Conservation (phyloP, 1,139 yeast genomes). For the Zygoascus hellenicus region DNA sequence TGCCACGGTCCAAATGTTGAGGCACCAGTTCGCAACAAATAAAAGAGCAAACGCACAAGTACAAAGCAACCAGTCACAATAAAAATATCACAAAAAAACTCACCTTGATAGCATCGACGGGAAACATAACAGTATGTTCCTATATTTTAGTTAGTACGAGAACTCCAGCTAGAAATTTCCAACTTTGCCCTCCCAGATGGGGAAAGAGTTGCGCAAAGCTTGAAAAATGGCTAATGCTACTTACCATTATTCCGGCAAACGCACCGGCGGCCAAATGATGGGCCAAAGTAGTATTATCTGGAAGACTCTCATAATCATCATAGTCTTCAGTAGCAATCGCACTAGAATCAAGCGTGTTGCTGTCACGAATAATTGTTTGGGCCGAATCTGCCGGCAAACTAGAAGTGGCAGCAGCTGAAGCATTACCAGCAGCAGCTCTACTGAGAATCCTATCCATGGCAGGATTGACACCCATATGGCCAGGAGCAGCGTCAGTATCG, state of each 20-base stretch:
- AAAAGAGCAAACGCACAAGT: too few species aligned
- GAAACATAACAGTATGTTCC: constrained; percentile 95
- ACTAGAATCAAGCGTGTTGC: background rate
- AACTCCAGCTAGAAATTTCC: background rate
- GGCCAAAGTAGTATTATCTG: constrained; percentile 74
- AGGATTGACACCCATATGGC: background rate
- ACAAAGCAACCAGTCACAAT: background rate
- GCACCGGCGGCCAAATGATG: constrained; percentile 93
- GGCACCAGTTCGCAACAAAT: background rate
- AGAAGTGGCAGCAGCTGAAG: background rate
- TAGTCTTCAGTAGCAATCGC: constrained; percentile 21
- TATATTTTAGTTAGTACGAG: constrained; percentile 1
- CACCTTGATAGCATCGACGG: constrained; percentile 75
- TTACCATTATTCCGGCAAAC: constrained; percentile 80
- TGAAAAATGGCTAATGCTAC: background rate
- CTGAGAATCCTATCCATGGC: background rate
- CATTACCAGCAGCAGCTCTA: background rate
- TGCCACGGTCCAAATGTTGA: too few species aligned
- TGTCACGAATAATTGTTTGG: background rate
- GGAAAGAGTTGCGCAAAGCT: background rate
- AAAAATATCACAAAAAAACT: background rate
- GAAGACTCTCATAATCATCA: constrained; percentile 82
- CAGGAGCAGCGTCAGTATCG: constrained; percentile 1
- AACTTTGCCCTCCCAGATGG: background rate
- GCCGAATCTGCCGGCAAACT: too few species aligned